Evolutionary conservation across 2,329 filamentous ascomycete species (phyloP).

Genomic region (Trichoderma breve): DNA sequence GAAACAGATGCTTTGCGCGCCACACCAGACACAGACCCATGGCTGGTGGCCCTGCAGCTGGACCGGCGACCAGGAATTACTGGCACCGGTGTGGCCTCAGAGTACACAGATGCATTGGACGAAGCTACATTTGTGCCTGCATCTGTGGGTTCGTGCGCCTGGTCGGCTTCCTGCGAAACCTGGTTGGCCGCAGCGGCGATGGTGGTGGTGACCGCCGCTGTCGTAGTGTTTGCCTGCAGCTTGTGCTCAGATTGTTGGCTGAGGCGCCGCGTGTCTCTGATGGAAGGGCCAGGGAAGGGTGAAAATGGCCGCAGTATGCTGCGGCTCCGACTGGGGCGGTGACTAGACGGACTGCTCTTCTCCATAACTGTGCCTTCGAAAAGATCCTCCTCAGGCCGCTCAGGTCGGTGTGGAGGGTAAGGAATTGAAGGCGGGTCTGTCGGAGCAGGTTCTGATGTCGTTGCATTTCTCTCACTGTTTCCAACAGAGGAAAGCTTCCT

Average conservation of each 20-base stretch:
- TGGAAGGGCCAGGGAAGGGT: constrained; percentile 8
- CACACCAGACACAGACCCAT: constrained; percentile 22
- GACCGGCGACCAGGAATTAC: constrained; percentile 12
- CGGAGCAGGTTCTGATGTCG: background rate
- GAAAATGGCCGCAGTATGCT: constrained; percentile 12
- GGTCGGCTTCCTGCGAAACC: constrained; percentile 9
- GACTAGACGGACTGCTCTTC: background rate
- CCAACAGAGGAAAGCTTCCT: constrained; percentile 21
- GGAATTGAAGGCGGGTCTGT: constrained; percentile 17
- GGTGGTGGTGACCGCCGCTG: background rate
- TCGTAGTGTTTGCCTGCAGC: background rate
- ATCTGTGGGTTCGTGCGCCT: constrained; percentile 12
- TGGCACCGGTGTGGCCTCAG: constrained; percentile 1
- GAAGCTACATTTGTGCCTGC: background rate
- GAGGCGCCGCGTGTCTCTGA: background rate
- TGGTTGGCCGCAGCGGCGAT: background rate
- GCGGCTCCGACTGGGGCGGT: constrained; percentile 13
- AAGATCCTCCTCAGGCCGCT: constrained; percentile 25
- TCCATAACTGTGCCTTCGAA: constrained; percentile 15
- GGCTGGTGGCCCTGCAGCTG: background rate
- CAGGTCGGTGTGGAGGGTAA: constrained; percentile 25
- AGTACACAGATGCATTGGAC: constrained; percentile 3
- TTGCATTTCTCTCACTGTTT: background rate
- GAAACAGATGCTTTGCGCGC: constrained; percentile 37
- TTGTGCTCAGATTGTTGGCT: constrained; percentile 15